Conservation (phyloP, 2,329 filamentous ascomycete species). For the Aureobasidium melanogenum region DNA sequence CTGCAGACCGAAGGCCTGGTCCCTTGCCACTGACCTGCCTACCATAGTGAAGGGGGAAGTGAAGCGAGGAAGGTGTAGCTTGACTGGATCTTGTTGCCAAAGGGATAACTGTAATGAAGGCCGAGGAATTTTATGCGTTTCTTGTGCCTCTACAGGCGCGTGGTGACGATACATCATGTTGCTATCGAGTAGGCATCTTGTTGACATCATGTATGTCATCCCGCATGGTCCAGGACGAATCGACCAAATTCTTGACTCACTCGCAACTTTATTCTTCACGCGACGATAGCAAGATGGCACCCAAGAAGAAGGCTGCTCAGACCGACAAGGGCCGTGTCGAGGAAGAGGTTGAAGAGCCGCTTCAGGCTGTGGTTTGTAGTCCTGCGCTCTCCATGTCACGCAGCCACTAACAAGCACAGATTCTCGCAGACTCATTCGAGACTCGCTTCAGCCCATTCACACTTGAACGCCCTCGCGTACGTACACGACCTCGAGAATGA, state of each 20-base stretch:
- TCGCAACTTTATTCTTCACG: background rate
- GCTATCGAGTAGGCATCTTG: background rate
- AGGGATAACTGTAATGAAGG: conserved; percentile 1
- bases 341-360: conserved; percentile 52
- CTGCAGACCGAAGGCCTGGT: background rate
- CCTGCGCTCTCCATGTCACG: background rate
- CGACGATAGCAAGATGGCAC: conserved; percentile 31
- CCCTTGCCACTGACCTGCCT: background rate
- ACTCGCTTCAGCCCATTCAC: conserved; percentile 86
- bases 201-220: background rate
- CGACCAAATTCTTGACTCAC: background rate
- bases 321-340: conserved; percentile 37
- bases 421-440: conserved; percentile 92
- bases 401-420: conserved; percentile 36
- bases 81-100: background rate
- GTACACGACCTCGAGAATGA: conserved; percentile 22
- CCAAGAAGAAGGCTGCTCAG: conserved; percentile 36
- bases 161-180: background rate
- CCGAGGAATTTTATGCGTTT: background rate
- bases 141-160: background rate
- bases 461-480: conserved; percentile 75
- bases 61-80: background rate
- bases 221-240: background rate
- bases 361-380: conserved; percentile 52
- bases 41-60: background rate